Percentiles rank a stretch among this genome's conserved stretches.
phyloP scores from a whole-genome alignment of 768 basidiomycete genomes.

The Trametes sanguinea region DNA sequence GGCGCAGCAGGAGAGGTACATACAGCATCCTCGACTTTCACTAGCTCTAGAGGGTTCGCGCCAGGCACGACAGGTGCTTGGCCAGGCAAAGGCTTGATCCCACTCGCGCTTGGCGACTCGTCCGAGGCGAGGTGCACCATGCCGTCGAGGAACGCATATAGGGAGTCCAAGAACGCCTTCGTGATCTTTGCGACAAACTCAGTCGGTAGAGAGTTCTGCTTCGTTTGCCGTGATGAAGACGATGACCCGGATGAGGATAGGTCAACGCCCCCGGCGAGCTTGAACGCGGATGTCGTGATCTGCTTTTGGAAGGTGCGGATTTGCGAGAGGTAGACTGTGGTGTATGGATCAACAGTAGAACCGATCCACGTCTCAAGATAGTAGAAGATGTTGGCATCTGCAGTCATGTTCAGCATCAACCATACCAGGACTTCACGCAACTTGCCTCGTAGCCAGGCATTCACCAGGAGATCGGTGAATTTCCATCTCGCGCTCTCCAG shows the following conservation, averaged over 20 bases:
- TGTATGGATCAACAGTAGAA: slow-evolving; percentile 59
- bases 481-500: slow-evolving; percentile 85
- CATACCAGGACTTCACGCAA: neutral
- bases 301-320: slow-evolving; percentile 83
- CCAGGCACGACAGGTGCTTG: slow-evolving; percentile 34
- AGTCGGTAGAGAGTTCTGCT: slow-evolving; percentile 61
- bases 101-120: slow-evolving; percentile 54
- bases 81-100: slow-evolving; percentile 39
- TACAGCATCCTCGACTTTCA: slow-evolving; percentile 66
- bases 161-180: slow-evolving; percentile 80
- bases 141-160: slow-evolving; percentile 88
- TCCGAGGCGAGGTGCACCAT: slow-evolving; percentile 77
- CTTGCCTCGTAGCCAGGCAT: slow-evolving; percentile 82
- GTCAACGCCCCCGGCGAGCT: slow-evolving; percentile 78
- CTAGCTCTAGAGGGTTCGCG: slow-evolving; percentile 54
- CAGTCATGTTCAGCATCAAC: neutral
- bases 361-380: slow-evolving; percentile 85
- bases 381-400: slow-evolving; percentile 84
- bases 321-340: slow-evolving; percentile 74
- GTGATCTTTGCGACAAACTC: slow-evolving; percentile 75
- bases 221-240: slow-evolving; percentile 51
- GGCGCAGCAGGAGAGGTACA: neutral
- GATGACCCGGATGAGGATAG: slow-evolving; percentile 39
- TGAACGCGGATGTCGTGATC: slow-evolving; percentile 72
- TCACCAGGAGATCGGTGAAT: slow-evolving; percentile 79